Evolutionary conservation across 306 rosid species (phyloP).

Genomic region (Casuarina cunninghamiana): DNA sequence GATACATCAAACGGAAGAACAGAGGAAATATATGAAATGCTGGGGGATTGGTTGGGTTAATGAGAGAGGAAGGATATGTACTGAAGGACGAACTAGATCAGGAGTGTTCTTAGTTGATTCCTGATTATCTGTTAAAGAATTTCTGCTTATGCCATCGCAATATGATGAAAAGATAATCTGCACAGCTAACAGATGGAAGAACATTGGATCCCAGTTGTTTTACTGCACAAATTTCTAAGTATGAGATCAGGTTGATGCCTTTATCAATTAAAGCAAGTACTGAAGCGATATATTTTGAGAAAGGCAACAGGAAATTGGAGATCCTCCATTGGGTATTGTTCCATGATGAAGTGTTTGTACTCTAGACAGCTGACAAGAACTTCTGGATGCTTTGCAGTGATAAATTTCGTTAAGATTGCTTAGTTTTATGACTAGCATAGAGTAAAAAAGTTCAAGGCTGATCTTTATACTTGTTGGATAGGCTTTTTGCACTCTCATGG

Average conservation of each 20-base stretch:
- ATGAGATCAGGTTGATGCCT: constrained; percentile 9
- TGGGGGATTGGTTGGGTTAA: constrained; percentile 60
- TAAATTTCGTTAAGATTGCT: constrained; percentile 36
- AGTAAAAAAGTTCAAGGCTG: constrained; percentile 22
- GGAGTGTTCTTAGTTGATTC: constrained; percentile 32
- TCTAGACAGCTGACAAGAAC: constrained; percentile 20
- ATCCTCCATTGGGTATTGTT: constrained; percentile 32
- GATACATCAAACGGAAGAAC: constrained; percentile 52
- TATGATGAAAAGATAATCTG: constrained; percentile 12
- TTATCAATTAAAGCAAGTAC: constrained; percentile 18
- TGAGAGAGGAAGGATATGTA: constrained; percentile 54
- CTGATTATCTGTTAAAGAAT: background rate
- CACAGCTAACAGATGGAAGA: constrained; percentile 7
- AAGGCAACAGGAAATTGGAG: constrained; percentile 24
- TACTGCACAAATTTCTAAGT: background rate
- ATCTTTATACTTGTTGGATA: constrained; percentile 1
- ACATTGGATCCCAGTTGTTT: constrained; percentile 21
- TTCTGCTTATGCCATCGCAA: constrained; percentile 4
- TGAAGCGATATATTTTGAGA: constrained; percentile 25
- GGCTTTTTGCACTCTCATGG: constrained; percentile 19
- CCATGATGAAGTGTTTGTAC: constrained; percentile 16
- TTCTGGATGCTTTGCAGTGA: constrained; percentile 24
- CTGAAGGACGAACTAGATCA: constrained; percentile 50
- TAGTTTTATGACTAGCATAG: background rate
- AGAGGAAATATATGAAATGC: constrained; percentile 49